Percentiles rank a stretch among this genome's conserved stretches.
Conservation (phyloP, 2,329 filamentous ascomycete species). For the Botrytis squamosa region DNA sequence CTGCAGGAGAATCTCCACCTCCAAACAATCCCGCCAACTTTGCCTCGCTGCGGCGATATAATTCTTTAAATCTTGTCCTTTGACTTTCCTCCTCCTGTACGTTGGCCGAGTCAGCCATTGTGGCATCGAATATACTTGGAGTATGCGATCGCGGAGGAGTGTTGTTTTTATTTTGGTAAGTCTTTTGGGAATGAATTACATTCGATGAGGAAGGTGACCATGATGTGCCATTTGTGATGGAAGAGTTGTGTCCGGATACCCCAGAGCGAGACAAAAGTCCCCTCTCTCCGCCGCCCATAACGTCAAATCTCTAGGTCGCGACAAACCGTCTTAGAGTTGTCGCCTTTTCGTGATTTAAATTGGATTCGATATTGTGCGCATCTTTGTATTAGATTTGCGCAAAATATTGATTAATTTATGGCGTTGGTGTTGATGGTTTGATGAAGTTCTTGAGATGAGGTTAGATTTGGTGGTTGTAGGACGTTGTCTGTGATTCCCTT, state of each 20-base stretch:
- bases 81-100: slow-evolving; percentile 67
- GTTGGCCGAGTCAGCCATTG: slow-evolving; percentile 48
- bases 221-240: slow-evolving; percentile 47
- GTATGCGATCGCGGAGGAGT: slow-evolving; percentile 41
- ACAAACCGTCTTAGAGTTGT: slow-evolving; percentile 31
- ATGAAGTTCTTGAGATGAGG: slow-evolving; percentile 17
- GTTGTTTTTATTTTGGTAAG: slow-evolving; percentile 62
- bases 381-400: slow-evolving; percentile 19
- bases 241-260: slow-evolving; percentile 28
- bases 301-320: slow-evolving; percentile 27
- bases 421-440: slow-evolving; percentile 22
- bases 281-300: slow-evolving; percentile 26
- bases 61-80: slow-evolving; percentile 69
- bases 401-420: slow-evolving; percentile 21
- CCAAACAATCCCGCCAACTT: slow-evolving; percentile 76
- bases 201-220: slow-evolving; percentile 60
- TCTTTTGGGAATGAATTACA: slow-evolving; percentile 46
- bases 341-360: slow-evolving; percentile 33
- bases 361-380: slow-evolving; percentile 22
- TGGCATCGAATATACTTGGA: slow-evolving; percentile 40
- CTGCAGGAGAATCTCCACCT: slow-evolving; percentile 37
- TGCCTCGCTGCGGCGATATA: slow-evolving; percentile 75
- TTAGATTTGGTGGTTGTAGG: slow-evolving; percentile 21
- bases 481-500: slow-evolving; percentile 23
- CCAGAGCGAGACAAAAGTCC: slow-evolving; percentile 34